These are phyloP conservation scores for Melaleuca quinquenervia DNA, from an alignment of 345 rosid genomes.

Conservation along the genomic window DNA sequence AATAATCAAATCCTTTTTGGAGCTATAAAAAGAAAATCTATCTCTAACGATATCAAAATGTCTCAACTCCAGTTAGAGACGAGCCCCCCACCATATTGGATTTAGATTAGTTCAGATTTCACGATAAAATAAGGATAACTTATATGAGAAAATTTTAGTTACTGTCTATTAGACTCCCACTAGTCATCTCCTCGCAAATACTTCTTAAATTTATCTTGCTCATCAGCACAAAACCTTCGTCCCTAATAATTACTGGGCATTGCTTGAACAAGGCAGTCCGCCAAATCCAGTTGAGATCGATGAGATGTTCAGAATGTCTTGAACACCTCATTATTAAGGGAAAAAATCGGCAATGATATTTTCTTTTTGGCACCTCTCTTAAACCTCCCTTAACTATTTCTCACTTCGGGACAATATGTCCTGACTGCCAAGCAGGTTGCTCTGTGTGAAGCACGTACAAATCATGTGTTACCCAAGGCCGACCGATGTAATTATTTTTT, in stretches of 20 bases:
- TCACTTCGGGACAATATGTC: not conserved
- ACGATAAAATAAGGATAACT: not conserved
- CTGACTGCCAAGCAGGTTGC: not conserved
- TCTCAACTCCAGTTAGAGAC: not conserved
- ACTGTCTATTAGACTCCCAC: not conserved
- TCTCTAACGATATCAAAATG: not conserved
- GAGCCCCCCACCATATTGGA: not conserved
- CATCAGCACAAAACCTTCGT: not conserved
- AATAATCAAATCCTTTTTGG: not conserved
- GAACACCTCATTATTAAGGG: not conserved
- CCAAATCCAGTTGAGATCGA: not conserved
- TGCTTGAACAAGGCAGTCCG: not conserved
- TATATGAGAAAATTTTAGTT: not conserved
- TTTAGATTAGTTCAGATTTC: not conserved
- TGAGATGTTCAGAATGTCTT: not conserved
- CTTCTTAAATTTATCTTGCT: not conserved
- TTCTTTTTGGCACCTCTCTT: too few species aligned
- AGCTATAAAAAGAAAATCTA: not conserved
- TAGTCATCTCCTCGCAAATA: not conserved
- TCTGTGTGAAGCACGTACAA: not conserved
- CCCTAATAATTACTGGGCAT: not conserved
- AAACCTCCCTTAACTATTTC: not conserved
- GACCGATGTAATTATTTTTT: not conserved
- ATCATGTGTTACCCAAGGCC: not conserved
- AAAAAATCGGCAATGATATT: too few species aligned